Evolutionary conservation across 108 stramenopile species (phyloP), one percentile per base, ranked within the genome.

Genomic region (Cyclotella baltica): DNA sequence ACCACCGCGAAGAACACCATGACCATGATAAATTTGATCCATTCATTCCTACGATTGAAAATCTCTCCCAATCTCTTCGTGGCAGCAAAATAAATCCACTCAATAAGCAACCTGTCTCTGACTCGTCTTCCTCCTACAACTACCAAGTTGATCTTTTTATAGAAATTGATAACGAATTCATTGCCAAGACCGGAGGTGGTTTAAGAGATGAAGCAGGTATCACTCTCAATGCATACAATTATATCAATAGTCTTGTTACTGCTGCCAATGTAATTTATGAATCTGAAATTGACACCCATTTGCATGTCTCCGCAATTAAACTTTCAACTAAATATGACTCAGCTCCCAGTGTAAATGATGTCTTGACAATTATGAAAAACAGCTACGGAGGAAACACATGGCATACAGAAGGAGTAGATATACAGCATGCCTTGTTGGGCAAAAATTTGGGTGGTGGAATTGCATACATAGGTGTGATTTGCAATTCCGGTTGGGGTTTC

Each of bases 261-360:
- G 71, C 71, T 11, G 70, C 81, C 35, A 75, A 58, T 58, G 64
- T 57, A 27, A 82, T 82, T 66, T 77, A 77, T 19, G 76, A 82
- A 72, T 20, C 55, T 8, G 81, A 82, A 36, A 67, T 78, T 30
- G 66, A 73, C 1, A 78, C 82, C 5, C 82, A 78, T 48, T 59
- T 83, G 20, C 52, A 78, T 20, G 82, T 83, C 10, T 15, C 37
- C 25, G 38, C 69, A 3, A 70, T 70, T 55, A 55, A 55, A 34
- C 19, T 37, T 57, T 57, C 40, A 6, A 66, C 61, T 18, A 4
- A 22, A 0, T 75, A 80, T n/a, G 58, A 69, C 52, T 27, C 46
- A 0, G 36, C 67, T n/a, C 47, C 51, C 11, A 55, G 40, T 28
- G 34, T 74, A 0, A 37, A 3, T 16, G 36, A 80, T 16, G 79